Evolutionary conservation across 2,329 filamentous ascomycete genomes (phyloP), one percentile per base, ranked within the genome.

Genomic region (Fusarium brachygibbosum): DNA sequence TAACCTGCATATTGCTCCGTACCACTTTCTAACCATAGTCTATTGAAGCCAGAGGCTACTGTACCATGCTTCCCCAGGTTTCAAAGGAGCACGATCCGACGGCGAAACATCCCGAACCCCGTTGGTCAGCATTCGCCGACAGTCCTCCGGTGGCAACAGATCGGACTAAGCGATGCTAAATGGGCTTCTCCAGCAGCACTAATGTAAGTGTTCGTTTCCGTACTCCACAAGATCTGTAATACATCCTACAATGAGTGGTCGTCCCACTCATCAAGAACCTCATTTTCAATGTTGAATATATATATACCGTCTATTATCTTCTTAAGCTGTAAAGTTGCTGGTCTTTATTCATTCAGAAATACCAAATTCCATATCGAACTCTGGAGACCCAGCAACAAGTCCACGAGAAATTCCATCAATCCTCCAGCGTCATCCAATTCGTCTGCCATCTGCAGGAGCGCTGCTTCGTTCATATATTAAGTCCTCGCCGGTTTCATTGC

Each of bases 391-490:
- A 63, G 51, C 42, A 63, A 34, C 17, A 40, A 58, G 46, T 45
- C 38, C 21, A 37, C 46, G n/a, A 57, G 50, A 31, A 48, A 23
- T 50, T 29, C 46, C 54, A 31, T 58, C 32, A 46, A 44, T 51
- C 28, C 59, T 64, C 29, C 64, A 41, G n/a, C 40, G 50, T 50
- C 59, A 61, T 57, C 68, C 68, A 70, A 61, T 49, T 28, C 32
- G 38, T 31, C 49, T 68, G 35, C 58, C 44, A 44, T 48, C 32
- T 32, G 53, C 67, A 68, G 51, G 34, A 54, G 42, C 67, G 23
- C 40, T 55, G 42, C 56, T 65, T 66, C 62, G 34, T 65, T 41
- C 64, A 68, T 70, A 52, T 56, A 63, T 70, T 58, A 70, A 53
- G 49, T 64, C 63, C 54, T 66, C 49, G 48, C 44, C 35, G n/a